Conservation (phyloP, 495 filamentous ascomycete species). For the Annulohypoxylon maeteangense region DNA sequence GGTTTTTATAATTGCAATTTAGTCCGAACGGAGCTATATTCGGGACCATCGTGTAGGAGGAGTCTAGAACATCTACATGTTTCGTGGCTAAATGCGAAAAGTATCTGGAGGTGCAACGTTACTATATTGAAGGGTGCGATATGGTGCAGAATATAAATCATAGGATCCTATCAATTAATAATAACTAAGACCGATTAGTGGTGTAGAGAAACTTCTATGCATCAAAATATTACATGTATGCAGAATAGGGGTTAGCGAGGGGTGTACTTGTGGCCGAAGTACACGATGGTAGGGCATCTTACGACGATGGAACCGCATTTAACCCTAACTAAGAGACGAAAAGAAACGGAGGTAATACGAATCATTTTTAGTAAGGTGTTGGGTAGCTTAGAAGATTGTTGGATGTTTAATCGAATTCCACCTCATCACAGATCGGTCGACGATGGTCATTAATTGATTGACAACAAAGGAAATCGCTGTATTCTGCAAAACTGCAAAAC, state of each 20-base stretch:
- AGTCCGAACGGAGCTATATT: background rate
- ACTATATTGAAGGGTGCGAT: background rate
- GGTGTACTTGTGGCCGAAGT: background rate
- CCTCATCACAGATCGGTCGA: background rate
- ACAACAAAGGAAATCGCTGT: background rate
- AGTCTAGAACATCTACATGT: background rate
- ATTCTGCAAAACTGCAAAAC: background rate
- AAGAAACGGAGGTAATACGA: background rate
- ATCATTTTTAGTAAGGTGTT: background rate
- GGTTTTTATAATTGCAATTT: background rate
- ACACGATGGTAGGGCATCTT: background rate
- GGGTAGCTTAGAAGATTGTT: background rate
- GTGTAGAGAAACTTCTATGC: background rate
- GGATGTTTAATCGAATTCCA: background rate
- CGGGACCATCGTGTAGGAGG: background rate
- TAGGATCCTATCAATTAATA: background rate
- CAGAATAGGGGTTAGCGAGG: background rate
- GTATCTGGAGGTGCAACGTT: constrained; percentile 2
- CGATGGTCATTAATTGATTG: no score
- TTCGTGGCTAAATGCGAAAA: constrained; percentile 14
- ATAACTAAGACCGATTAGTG: background rate
- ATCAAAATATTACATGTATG: background rate
- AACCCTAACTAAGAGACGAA: background rate
- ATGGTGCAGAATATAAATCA: background rate
- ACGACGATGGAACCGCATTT: background rate